Evolutionary conservation across 106 monocot genomes (phyloP), one percentile per base, ranked within the genome.

Genomic region (Xerophyta viscosa): DNA sequence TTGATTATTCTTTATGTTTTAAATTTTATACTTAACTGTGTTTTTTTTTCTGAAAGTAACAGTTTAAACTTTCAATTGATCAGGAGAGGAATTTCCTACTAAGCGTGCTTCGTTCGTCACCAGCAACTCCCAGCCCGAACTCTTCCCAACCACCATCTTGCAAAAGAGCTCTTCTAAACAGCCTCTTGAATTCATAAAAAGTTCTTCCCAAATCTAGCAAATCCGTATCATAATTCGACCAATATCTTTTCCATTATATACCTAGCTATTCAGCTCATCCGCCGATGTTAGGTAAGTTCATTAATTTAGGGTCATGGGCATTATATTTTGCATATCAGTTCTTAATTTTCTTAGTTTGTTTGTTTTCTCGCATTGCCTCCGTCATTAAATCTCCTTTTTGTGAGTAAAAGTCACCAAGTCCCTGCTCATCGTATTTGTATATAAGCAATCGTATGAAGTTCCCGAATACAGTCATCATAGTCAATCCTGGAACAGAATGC

Each of bases 31-130:
- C 10, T 39, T 39, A 1, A 39, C 39, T 8, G 39, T 39, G 39
- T 39, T 39, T 2, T 39, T 10, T 25, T 29, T 26, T 41, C 12
- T 41, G 21, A 48, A 64, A 5, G 27, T 69, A 31, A 52, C 24
- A 20, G 3, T 41, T 54, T 0, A 22, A 29, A 29, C 1, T 21
- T 55, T 66, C 27, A 45, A 29, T 56, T 50, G 20, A 65, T 15
- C 83, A 93, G 92, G 92, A 93, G 66, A 73, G 75, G 54, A 65
- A 62, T 30, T 83, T 87, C 48, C 70, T 93, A 42, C 56, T 72
- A 44, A 71, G 60, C 29, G 46, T 81, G 21, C 59, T 93, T 50
- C 71, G 68, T 18, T 19, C 67, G 24, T 58, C 87, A 43, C 75
- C 92, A 5, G 70, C 82, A 24, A 45, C 26, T 29, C 43, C 64